Evolutionary conservation across 2,329 filamentous ascomycete genomes (phyloP).

Genomic region (Calonectria naviculata): DNA sequence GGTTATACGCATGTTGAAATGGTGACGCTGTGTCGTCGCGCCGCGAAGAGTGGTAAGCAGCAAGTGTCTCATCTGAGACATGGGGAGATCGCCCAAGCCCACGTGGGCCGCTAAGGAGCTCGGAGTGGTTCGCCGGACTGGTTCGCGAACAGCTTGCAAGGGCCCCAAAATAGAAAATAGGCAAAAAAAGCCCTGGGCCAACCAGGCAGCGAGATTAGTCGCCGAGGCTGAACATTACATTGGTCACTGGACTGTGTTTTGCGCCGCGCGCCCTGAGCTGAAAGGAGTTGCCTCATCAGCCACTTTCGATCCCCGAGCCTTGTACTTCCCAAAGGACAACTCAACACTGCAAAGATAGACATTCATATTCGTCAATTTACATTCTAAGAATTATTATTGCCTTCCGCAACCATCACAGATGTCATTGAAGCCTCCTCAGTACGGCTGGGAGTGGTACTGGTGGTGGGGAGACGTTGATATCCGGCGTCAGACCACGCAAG

Average conservation of each 20-base stretch:
- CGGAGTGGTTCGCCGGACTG: not conserved
- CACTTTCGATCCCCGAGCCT: not conserved
- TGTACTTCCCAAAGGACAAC: not conserved
- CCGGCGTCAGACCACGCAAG: not conserved
- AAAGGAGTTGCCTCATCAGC: not conserved
- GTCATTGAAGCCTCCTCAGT: not conserved
- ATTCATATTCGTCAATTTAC: not conserved
- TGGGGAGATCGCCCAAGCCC: not conserved
- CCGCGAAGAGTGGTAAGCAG: not conserved
- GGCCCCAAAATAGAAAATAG: not conserved
- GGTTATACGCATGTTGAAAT: not conserved
- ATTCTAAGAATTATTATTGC: not conserved
- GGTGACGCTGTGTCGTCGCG: not conserved
- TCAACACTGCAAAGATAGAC: not conserved
- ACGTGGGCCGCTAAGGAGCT: not conserved
- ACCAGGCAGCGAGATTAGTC: not conserved
- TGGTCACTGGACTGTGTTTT: too few relatives aligned
- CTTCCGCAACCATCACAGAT: not conserved
- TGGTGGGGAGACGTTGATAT: slow-evolving; percentile 10
- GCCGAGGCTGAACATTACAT: slow-evolving; percentile 4
- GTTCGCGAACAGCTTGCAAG: not conserved
- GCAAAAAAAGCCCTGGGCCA: not conserved
- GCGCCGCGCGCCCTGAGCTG: not conserved
- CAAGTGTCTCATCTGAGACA: not conserved
- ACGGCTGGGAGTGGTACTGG: slow-evolving; percentile 10